phyloP scores from a whole-genome alignment of 768 basidiomycete genomes.

The Rhodocollybia butyracea region DNA sequence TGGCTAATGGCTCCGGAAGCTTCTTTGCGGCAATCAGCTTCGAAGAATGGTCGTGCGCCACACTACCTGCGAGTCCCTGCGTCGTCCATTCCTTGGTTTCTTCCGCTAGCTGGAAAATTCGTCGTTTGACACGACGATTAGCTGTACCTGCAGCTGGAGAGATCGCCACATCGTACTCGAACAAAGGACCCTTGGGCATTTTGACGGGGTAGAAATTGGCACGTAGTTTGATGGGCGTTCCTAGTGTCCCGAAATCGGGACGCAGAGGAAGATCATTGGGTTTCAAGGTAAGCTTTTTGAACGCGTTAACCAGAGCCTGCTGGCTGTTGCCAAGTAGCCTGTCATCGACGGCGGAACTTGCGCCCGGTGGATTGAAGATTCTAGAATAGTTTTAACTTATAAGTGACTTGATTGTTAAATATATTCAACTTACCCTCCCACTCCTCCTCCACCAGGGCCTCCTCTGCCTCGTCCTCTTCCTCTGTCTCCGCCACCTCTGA shows the following conservation, averaged over 20 bases:
- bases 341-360: conserved; percentile 36
- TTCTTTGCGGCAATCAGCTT: conserved; percentile 47
- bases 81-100: conserved; percentile 42
- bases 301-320: conserved; percentile 35
- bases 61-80: conserved; percentile 45
- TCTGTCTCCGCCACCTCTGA: conserved; percentile 14
- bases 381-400: conserved; percentile 23
- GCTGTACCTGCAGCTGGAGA: conserved; percentile 46
- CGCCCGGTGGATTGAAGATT: conserved; percentile 33
- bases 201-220: conserved; percentile 69
- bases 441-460: conserved; percentile 14
- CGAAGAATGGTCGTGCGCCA: conserved; percentile 55
- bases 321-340: conserved; percentile 41
- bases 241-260: conserved; percentile 53
- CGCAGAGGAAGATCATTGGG: conserved; percentile 49
- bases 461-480: conserved; percentile 21
- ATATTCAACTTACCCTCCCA: conserved; percentile 40
- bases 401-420: conserved; percentile 15
- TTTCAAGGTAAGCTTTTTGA: conserved; percentile 28
- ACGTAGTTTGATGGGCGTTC: conserved; percentile 47
- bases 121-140: conserved; percentile 50
- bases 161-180: conserved; percentile 62
- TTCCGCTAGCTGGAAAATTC: conserved; percentile 66
- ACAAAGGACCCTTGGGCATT: conserved; percentile 44
- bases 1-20: conserved; percentile 42